These are phyloP conservation scores for Tulasnella sp. DNA, from an alignment of 768 basidiomycete genomes.

Conservation along the genomic window DNA sequence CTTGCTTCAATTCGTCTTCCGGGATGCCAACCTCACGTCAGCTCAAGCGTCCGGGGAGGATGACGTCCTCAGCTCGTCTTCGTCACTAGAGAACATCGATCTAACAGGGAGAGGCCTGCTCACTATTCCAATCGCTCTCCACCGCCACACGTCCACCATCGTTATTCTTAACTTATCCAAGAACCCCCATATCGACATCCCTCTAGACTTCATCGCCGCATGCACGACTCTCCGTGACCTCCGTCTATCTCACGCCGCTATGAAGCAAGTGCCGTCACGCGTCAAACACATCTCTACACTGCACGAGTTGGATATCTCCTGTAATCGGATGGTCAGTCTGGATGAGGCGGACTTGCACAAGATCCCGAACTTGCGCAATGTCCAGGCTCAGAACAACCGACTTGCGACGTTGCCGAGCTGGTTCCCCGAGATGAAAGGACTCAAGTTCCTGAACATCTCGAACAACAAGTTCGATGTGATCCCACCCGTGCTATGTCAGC, in stretches of 20 bases:
- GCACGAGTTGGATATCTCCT: constrained; percentile 74
- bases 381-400: constrained; percentile 83
- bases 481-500: constrained; percentile 60
- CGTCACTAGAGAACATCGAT: constrained; percentile 62
- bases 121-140: constrained; percentile 77
- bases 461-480: constrained; percentile 83
- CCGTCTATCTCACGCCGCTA: constrained; percentile 78
- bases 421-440: constrained; percentile 57
- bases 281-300: constrained; percentile 64
- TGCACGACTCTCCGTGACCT: constrained; percentile 76
- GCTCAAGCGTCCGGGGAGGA: constrained; percentile 9
- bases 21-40: constrained; percentile 39
- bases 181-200: constrained; percentile 93
- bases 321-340: constrained; percentile 80
- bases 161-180: constrained; percentile 76
- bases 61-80: constrained; percentile 32
- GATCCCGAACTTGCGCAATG: constrained; percentile 50
- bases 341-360: constrained; percentile 74
- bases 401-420: constrained; percentile 77
- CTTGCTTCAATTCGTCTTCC: constrained; percentile 82
- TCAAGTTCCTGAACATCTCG: constrained; percentile 79
- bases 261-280: constrained; percentile 83
- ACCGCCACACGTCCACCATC: constrained; percentile 74
- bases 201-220: constrained; percentile 88
- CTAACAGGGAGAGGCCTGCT: constrained; percentile 68